A percentile compares a stretch with the other conserved stretches of the same genome.
phyloP scores from a whole-genome alignment of 2,329 filamentous ascomycete species.

The Penicillium sp. region DNA sequence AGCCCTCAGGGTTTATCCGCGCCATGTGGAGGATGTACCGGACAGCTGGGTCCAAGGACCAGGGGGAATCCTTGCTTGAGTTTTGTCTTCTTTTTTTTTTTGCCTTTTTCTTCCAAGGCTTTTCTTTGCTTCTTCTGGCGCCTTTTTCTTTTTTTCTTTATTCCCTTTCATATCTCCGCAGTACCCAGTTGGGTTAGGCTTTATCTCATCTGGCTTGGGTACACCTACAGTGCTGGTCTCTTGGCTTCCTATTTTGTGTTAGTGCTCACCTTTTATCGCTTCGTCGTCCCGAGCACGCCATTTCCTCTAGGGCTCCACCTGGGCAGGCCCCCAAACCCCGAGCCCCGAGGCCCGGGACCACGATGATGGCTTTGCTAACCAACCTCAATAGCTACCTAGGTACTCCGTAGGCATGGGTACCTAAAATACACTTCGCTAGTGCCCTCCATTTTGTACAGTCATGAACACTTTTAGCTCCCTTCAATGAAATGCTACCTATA shows the following conservation, averaged over 20 bases:
- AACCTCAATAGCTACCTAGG: not conserved
- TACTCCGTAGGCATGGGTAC: not conserved
- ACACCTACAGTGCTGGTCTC: not conserved
- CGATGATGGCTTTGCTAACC: not conserved
- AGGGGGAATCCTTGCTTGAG: not conserved
- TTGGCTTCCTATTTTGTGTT: not conserved
- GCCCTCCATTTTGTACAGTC: not conserved
- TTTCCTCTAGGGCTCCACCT: not conserved
- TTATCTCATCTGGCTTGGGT: not conserved
- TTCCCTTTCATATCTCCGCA: not conserved
- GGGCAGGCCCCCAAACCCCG: no score
- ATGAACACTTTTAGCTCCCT: not conserved
- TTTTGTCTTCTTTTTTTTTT: not conserved
- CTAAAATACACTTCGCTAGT: not conserved
- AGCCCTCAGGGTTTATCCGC: not conserved
- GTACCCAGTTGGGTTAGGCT: not conserved
- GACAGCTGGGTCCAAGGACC: not conserved
- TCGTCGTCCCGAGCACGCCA: not conserved
- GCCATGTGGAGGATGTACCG: slow-evolving; percentile 1
- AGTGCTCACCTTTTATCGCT: not conserved
- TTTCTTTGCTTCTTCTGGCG: not conserved
- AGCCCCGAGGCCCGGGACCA: not conserved
- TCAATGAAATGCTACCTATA: not conserved
- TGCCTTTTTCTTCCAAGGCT: no score
- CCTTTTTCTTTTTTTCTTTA: not conserved